A percentile compares a stretch with the other conserved stretches of the same genome.
These are phyloP conservation scores for Fusarium temperatum DNA, from an alignment of 2,329 filamentous ascomycete species.

Conservation along the genomic window DNA sequence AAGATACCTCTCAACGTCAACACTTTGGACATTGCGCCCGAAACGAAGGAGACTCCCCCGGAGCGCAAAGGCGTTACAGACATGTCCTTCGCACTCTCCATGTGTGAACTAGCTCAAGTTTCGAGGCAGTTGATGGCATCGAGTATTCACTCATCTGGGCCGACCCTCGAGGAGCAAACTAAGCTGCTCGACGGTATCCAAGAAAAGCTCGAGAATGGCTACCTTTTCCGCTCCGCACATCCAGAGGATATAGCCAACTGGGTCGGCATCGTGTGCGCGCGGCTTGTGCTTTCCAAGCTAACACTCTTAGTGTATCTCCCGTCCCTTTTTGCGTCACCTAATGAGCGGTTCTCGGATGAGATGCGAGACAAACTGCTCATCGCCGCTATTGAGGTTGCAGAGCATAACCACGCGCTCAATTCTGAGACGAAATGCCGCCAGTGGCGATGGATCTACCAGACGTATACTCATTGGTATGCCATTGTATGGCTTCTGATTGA, in stretches of 20 bases:
- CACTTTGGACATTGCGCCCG: conserved; percentile 59
- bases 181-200: conserved; percentile 57
- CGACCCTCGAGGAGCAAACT: conserved; percentile 52
- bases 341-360: conserved; percentile 49
- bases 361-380: conserved; percentile 57
- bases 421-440: conserved; percentile 57
- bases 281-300: conserved; percentile 64
- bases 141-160: conserved; percentile 39
- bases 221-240: conserved; percentile 51
- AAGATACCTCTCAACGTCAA: conserved; percentile 66
- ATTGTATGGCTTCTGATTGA: conserved; percentile 66
- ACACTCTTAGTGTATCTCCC: conserved; percentile 64
- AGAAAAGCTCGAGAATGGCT: conserved; percentile 52
- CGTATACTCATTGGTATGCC: conserved; percentile 68
- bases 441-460: conserved; percentile 68
- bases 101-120: conserved; percentile 48
- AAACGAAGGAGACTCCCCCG: conserved; percentile 57
- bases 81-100: conserved; percentile 53
- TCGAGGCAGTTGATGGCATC: conserved; percentile 51
- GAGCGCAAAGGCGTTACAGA: conserved; percentile 64
- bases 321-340: conserved; percentile 54
- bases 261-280: conserved; percentile 49
- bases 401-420: conserved; percentile 65
- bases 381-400: conserved; percentile 63
- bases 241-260: conserved; percentile 48